phyloP scores from a whole-genome alignment of 352 stramenopile species.

The Phytophthora aleatoria region DNA sequence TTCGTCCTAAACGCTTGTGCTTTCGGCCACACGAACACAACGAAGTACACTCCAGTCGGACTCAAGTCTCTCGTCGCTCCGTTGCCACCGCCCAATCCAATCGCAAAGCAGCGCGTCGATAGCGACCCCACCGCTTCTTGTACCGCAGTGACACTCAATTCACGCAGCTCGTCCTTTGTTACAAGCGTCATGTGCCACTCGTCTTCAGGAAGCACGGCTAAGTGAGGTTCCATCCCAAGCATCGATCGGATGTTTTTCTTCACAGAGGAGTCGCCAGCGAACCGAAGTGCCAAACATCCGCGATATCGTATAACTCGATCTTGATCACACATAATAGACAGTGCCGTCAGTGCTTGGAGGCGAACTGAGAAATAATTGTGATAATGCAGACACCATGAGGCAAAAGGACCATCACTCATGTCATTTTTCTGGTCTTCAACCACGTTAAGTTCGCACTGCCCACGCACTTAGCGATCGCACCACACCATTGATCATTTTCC shows the following conservation, averaged over 20 bases:
- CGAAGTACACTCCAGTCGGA: conserved; percentile 43
- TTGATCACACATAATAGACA: conserved; percentile 7
- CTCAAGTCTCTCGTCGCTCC: conserved; percentile 15
- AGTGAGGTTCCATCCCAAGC: conserved; percentile 3
- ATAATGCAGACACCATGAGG: not conserved
- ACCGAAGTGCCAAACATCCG: conserved; percentile 44
- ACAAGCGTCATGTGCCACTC: conserved; percentile 66
- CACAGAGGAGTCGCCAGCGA: conserved; percentile 27
- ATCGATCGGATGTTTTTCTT: conserved; percentile 28
- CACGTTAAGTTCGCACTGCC: not conserved
- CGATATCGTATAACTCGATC: conserved; percentile 36
- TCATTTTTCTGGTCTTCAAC: not conserved
- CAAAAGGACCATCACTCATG: conserved; percentile 22
- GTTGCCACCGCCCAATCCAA: conserved; percentile 42
- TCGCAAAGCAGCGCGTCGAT: conserved; percentile 39
- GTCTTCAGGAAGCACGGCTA: conserved; percentile 22
- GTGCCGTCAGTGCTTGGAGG: not conserved
- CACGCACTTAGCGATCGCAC: not conserved
- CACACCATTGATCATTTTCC: conserved; percentile 1
- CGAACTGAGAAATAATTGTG: not conserved
- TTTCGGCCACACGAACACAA: conserved; percentile 68
- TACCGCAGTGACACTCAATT: conserved; percentile 25
- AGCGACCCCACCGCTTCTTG: conserved; percentile 38
- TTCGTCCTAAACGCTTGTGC: conserved; percentile 50
- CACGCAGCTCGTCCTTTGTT: conserved; percentile 56